These are phyloP conservation scores for Climacium dendroides DNA, from an alignment of 225 moss, liverwort and hornwort genomes.

Conservation along the genomic window DNA sequence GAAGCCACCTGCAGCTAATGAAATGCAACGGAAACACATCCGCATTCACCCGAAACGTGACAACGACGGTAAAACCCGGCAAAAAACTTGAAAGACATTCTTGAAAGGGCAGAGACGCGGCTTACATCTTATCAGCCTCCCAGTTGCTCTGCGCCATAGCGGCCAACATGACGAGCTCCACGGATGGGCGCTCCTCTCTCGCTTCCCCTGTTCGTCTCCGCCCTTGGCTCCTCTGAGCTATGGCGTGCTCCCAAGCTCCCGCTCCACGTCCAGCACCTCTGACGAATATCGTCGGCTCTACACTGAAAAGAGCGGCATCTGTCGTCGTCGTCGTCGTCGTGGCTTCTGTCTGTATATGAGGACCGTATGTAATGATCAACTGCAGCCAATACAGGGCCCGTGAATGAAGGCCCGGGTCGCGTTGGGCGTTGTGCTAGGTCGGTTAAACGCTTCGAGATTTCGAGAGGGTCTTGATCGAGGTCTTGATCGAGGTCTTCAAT, in stretches of 20 bases:
- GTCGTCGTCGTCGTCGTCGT: not conserved
- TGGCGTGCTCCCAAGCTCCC: not conserved
- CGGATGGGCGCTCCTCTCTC: not conserved
- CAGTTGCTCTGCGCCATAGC: slow-evolving; percentile 96
- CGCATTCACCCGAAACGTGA: not conserved
- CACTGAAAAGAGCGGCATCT: not conserved
- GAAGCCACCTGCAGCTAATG: not conserved
- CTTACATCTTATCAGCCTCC: slow-evolving; percentile 99
- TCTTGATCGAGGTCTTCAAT: not conserved
- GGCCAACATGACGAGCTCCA: not conserved
- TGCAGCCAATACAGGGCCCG: not conserved
- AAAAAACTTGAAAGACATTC: not conserved
- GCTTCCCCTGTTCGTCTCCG: not conserved
- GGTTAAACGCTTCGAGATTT: not conserved
- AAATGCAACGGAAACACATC: not conserved
- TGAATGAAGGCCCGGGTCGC: not conserved
- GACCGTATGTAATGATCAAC: not conserved
- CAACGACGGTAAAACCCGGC: not conserved
- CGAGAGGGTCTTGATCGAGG: not conserved
- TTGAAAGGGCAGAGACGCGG: too few relatives aligned
- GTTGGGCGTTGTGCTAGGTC: not conserved
- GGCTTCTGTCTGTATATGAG: not conserved
- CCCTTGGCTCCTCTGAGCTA: not conserved
- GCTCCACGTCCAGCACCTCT: not conserved
- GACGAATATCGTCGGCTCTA: not conserved